Percentiles rank a stretch among this genome's conserved stretches.
phyloP scores from a whole-genome alignment of 495 filamentous ascomycete species.

The Alectoria sarmentosa region DNA sequence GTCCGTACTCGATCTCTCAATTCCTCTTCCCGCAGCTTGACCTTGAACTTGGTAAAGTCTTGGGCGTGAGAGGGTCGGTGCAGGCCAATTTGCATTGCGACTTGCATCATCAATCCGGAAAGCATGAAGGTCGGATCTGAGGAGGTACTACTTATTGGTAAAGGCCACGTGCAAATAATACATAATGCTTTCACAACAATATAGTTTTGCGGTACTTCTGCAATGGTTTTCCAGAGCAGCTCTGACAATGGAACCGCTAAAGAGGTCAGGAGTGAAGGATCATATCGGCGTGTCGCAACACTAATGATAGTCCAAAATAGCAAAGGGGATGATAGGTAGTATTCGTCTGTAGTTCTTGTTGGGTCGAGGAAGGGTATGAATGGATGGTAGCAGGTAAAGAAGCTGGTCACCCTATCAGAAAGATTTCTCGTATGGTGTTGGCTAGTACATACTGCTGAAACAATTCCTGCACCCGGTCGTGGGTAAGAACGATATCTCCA shows the following conservation, averaged over 20 bases:
- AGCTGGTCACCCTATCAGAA: slow-evolving; percentile 33
- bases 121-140: slow-evolving; percentile 87
- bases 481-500: slow-evolving; percentile 65
- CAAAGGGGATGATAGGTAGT: slow-evolving; percentile 63
- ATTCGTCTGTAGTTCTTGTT: slow-evolving; percentile 62
- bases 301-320: slow-evolving; percentile 85
- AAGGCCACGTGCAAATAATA: slow-evolving; percentile 83
- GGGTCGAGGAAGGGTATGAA: slow-evolving; percentile 78
- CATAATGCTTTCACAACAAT: slow-evolving; percentile 88
- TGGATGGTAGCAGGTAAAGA: slow-evolving; percentile 75
- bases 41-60: slow-evolving; percentile 77
- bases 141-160: slow-evolving; percentile 79
- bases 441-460: slow-evolving; percentile 56
- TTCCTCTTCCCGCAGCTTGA: slow-evolving; percentile 79
- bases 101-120: slow-evolving; percentile 86
- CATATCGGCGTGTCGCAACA: slow-evolving; percentile 73
- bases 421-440: neutral
- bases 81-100: slow-evolving; percentile 83
- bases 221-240: slow-evolving; percentile 74
- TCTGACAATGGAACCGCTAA: slow-evolving; percentile 66
- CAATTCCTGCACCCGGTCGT: slow-evolving; percentile 64
- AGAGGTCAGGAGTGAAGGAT: slow-evolving; percentile 58
- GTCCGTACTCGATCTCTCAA: slow-evolving; percentile 79
- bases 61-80: slow-evolving; percentile 85
- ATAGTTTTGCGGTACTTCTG: slow-evolving; percentile 77